Conservation (phyloP, 2,329 filamentous ascomycete species). For the Penicillium nordicum region DNA sequence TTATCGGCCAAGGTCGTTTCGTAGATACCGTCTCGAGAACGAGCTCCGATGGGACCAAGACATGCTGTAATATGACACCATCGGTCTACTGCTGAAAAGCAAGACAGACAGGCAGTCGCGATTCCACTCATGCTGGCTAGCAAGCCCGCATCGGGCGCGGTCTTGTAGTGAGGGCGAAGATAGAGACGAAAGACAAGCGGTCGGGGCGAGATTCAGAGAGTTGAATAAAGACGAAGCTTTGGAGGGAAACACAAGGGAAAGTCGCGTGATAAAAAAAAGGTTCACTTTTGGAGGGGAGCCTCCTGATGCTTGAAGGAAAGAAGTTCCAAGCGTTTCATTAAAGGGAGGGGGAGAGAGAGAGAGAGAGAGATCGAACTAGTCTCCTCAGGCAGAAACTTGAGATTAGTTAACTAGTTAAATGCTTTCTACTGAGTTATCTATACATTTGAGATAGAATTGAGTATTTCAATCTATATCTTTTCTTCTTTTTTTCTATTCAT, state of each 20-base stretch:
- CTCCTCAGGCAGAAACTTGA: constrained; percentile 6
- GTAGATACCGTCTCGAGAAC: constrained; percentile 76
- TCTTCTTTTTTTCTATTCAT: neutral
- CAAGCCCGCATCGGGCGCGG: constrained; percentile 29
- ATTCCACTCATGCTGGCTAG: constrained; percentile 38
- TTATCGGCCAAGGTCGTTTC: constrained; percentile 89
- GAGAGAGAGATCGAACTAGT: neutral
- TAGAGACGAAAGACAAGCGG: neutral
- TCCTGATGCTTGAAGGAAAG: constrained; percentile 3
- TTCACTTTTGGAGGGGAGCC: constrained; percentile 1
- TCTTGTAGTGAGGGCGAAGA: constrained; percentile 5
- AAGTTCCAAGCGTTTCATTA: constrained; percentile 4
- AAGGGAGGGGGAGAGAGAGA: constrained; percentile 1
- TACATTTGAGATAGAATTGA: neutral
- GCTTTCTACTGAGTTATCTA: neutral
- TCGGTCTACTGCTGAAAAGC: constrained; percentile 41
- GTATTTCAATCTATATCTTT: neutral
- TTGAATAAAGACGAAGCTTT: constrained; percentile 1
- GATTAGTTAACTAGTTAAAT: neutral
- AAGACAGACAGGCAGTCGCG: constrained; percentile 41
- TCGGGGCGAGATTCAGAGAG: neutral
- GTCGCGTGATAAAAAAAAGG: neutral
- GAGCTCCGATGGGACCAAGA: constrained; percentile 53
- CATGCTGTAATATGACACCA: constrained; percentile 46
- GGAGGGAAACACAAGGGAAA: neutral